These are phyloP conservation scores for Periconia sp. DNA, from an alignment of 2,329 filamentous ascomycete genomes.

Conservation along the genomic window DNA sequence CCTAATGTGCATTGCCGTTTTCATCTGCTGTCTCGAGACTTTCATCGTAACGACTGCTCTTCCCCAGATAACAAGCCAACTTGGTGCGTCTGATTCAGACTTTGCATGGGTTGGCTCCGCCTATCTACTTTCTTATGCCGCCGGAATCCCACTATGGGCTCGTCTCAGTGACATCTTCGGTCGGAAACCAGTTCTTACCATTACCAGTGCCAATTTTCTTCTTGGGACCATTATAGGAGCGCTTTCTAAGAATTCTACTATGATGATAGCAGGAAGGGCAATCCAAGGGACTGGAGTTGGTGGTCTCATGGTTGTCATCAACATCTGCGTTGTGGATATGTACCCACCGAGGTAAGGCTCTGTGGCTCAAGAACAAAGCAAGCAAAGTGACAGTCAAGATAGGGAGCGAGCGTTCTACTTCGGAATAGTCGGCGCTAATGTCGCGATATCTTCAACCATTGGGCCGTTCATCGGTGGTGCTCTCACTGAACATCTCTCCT, in stretches of 20 bases:
- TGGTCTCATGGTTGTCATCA: slow-evolving; percentile 39
- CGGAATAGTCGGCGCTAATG: slow-evolving; percentile 55
- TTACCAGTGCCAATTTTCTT: too few species aligned
- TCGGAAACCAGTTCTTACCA: slow-evolving; percentile 55
- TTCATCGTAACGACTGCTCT: not conserved
- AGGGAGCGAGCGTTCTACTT: too few species aligned
- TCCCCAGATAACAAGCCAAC: not conserved
- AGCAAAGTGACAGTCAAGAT: too few species aligned
- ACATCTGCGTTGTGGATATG: slow-evolving; percentile 58
- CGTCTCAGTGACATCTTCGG: slow-evolving; percentile 61
- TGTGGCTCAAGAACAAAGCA: too few species aligned
- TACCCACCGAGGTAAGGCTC: slow-evolving; percentile 56
- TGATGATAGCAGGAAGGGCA: slow-evolving; percentile 58
- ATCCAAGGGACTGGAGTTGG: slow-evolving; percentile 55
- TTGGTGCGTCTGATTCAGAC: slow-evolving; percentile 47
- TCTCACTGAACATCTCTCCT: slow-evolving; percentile 43
- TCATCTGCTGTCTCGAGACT: not conserved
- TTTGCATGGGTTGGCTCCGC: slow-evolving; percentile 78
- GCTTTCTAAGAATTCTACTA: too few species aligned
- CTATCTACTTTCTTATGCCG: slow-evolving; percentile 70
- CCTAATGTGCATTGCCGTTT: too few species aligned
- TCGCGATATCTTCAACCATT: slow-evolving; percentile 55
- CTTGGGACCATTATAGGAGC: too few species aligned
- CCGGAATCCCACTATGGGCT: slow-evolving; percentile 70
- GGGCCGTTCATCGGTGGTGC: slow-evolving; percentile 58